Percentiles rank a stretch among this genome's conserved stretches.
These are phyloP conservation scores for Solanum paucissectum DNA, from an alignment of 257 asterid species.

Conservation along the genomic window DNA sequence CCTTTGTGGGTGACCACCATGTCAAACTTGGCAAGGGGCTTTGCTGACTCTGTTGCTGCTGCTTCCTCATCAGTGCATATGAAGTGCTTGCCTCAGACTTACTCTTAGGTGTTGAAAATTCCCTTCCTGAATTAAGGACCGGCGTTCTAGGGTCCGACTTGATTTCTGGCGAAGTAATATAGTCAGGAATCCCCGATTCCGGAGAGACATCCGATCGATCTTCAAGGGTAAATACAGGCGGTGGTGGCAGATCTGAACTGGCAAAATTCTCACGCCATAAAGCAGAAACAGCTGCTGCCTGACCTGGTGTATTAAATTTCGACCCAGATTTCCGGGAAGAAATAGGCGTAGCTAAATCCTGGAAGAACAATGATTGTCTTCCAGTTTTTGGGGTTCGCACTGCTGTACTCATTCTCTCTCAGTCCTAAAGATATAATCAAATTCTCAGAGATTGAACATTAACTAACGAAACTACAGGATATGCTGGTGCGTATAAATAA, in stretches of 20 bases:
- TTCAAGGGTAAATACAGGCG: conserved; percentile 82
- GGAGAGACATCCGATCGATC: conserved; percentile 74
- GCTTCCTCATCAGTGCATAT: conserved; percentile 43
- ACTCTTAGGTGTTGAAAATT: conserved; percentile 56
- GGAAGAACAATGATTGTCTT: conserved; percentile 74
- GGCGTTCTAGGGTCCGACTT: conserved; percentile 73
- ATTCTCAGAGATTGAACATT: neutral
- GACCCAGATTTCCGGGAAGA: conserved; percentile 65
- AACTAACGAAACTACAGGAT: neutral
- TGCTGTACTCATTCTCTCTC: conserved; percentile 42
- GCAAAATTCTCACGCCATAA: conserved; percentile 91
- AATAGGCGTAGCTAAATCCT: conserved; percentile 80
- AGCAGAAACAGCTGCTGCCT: conserved; percentile 95
- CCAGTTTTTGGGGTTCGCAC: conserved; percentile 72
- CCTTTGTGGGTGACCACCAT: conserved; percentile 87
- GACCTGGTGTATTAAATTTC: conserved; percentile 68
- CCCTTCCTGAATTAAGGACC: conserved; percentile 33
- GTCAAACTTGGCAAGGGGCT: conserved; percentile 43
- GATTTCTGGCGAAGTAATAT: conserved; percentile 60
- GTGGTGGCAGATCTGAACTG: conserved; percentile 93
- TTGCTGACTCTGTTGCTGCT: conserved; percentile 44
- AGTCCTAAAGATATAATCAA: neutral
- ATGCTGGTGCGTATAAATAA: neutral
- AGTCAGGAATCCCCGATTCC: conserved; percentile 62
- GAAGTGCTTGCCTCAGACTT: conserved; percentile 72